Evolutionary conservation across 2,329 filamentous ascomycete genomes (phyloP), one percentile per base, ranked within the genome.

Genomic region (Fonsecaea nubica): DNA sequence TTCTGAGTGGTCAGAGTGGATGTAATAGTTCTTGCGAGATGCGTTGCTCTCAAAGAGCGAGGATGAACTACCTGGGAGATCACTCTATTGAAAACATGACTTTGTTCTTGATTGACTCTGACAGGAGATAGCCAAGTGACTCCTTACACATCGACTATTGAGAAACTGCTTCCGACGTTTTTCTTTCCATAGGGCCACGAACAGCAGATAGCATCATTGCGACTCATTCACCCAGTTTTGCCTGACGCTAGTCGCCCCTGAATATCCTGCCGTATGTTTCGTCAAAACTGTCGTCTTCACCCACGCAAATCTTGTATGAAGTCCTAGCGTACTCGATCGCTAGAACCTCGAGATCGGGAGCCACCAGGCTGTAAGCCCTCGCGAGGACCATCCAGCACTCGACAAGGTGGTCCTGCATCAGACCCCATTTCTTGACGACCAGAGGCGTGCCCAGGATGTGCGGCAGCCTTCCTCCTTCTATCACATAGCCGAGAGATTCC

Each of bases 221-320:
- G 40, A 45, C 5, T 4, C 15, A 45, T 18, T 3, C 15, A 7
- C 6, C 40, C 40, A 18, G 15, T 18, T 18, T 9, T 45, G 15
- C 9, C 18, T 21, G 15, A 45, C 15, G 6, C 40, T 45, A 45
- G 7, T 1, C 6, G 15, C n/a, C 15, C 15, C 15, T n/a, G 40
- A 45, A 45, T 7, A 18, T 45, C 40, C 15, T 45, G 15, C 40
- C n/a, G n/a, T 45, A 45, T 8, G 40, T 45, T n/a, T 45, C 40
- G 40, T 45, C 40, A 13, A 45, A 45, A 45, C 9, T 13, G 7
- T 45, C 40, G 18, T 45, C 40, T 45, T 45, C 40, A 6, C 40
- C 40, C n/a, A 45, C 40, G 40, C 40, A 45, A n/a, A 45, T 18
- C 40, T 45, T 45, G 40, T 45, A 45, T n/a, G 40, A 18, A 45